Conservation (phyloP, 208 protist species). For the Leishmania arabica region DNA sequence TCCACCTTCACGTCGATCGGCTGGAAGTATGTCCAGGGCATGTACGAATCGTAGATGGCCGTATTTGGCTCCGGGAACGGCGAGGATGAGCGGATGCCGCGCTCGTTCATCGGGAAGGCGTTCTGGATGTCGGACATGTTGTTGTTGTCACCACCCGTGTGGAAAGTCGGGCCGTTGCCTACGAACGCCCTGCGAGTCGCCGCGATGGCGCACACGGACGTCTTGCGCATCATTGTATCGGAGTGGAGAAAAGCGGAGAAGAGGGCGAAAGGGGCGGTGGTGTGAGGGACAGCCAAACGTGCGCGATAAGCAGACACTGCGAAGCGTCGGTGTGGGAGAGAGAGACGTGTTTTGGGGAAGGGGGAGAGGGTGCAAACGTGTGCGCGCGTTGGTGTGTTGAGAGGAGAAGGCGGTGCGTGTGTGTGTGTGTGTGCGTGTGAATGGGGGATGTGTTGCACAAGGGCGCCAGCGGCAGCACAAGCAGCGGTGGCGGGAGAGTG, state of each 20-base stretch:
- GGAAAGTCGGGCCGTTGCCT: constrained; percentile 89
- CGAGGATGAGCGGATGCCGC: constrained; percentile 87
- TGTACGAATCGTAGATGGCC: constrained; percentile 90
- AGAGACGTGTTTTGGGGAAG: neutral
- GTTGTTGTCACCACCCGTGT: constrained; percentile 85
- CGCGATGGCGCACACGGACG: constrained; percentile 63
- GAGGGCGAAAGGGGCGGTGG: neutral
- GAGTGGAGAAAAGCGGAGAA: neutral
- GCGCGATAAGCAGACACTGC: neutral
- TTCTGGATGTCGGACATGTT: constrained; percentile 85
- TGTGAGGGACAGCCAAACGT: neutral
- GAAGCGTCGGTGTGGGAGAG: constrained; percentile 10
- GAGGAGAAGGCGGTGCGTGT: neutral
- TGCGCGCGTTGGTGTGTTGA: neutral
- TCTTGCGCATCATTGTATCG: constrained; percentile 76
- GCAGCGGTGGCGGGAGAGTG: neutral
- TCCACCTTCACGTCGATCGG: constrained; percentile 87
- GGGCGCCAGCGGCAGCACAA: neutral
- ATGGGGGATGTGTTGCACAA: neutral
- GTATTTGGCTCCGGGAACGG: constrained; percentile 91
- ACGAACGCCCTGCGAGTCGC: constrained; percentile 75
- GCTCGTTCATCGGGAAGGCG: constrained; percentile 81
- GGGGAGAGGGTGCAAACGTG: neutral
- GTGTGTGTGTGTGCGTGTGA: too few species aligned
- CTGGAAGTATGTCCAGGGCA: constrained; percentile 92